Evolutionary conservation across 208 protist genomes (phyloP).

Genomic region (Crithidia acanthocephali): DNA sequence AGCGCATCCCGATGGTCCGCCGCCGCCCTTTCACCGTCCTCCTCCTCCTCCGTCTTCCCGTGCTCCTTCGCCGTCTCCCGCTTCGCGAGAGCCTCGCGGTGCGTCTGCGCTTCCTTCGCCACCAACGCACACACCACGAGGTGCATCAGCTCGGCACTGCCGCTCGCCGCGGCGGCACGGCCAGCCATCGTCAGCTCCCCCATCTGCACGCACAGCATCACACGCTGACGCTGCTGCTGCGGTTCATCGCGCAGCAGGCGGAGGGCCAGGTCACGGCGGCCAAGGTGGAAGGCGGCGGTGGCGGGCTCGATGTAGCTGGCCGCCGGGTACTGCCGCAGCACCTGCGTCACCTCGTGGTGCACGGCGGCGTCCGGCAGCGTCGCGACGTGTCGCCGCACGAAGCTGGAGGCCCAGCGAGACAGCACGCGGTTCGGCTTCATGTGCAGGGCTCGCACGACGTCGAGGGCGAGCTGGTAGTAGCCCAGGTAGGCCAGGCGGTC

Average conservation of each 20-base stretch:
- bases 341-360: slow-evolving; percentile 25
- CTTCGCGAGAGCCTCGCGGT: not conserved
- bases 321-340: slow-evolving; percentile 25
- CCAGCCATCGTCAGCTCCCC: slow-evolving; percentile 36
- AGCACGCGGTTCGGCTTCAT: slow-evolving; percentile 36
- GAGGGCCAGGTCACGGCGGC: slow-evolving; percentile 36
- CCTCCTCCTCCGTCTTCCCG: not conserved
- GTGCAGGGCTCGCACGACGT: slow-evolving; percentile 34
- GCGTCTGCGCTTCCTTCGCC: slow-evolving; percentile 15
- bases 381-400: slow-evolving; percentile 5
- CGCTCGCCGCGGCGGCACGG: slow-evolving; percentile 28
- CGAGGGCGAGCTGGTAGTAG: slow-evolving; percentile 51
- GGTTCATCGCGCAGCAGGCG: slow-evolving; percentile 51
- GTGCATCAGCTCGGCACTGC: slow-evolving; percentile 48
- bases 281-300: slow-evolving; percentile 29
- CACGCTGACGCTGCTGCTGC: slow-evolving; percentile 28
- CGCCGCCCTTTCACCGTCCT: not conserved
- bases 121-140: slow-evolving; percentile 39
- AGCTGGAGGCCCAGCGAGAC: slow-evolving; percentile 34
- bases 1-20: not conserved
- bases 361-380: slow-evolving; percentile 19
- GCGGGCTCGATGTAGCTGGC: slow-evolving; percentile 51
- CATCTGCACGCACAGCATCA: slow-evolving; percentile 41
- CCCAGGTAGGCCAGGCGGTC: slow-evolving; percentile 41
- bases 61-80: not conserved